Conservation (phyloP, 1,139 yeast species). For the Hemisphaericaspora lyxosophila region DNA sequence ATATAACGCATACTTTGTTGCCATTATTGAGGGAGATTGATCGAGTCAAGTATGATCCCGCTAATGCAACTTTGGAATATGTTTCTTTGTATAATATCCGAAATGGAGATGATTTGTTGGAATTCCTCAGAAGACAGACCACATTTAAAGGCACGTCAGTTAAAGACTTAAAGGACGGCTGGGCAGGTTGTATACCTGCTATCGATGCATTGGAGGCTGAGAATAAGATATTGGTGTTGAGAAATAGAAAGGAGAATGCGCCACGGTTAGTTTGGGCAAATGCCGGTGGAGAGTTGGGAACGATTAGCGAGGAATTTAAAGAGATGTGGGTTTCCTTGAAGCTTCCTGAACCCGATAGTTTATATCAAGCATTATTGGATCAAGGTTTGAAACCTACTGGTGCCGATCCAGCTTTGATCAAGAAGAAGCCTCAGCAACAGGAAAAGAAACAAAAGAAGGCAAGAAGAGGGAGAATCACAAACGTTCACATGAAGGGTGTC, state of each 20-base stretch:
- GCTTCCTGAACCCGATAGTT: constrained; percentile 73
- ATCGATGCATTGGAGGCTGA: constrained; percentile 73
- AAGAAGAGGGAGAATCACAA: constrained; percentile 90
- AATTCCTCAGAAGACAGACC: constrained; percentile 74
- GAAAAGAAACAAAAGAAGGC: constrained; percentile 87
- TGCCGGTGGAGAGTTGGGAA: constrained; percentile 68
- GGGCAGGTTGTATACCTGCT: constrained; percentile 88
- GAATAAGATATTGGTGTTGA: constrained; percentile 73
- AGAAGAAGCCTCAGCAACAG: constrained; percentile 59
- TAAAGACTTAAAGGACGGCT: constrained; percentile 90
- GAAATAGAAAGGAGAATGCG: constrained; percentile 89
- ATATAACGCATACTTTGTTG: constrained; percentile 51
- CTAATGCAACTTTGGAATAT: constrained; percentile 70
- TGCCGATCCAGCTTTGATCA: constrained; percentile 88
- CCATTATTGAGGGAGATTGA: constrained; percentile 75
- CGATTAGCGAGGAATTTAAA: constrained; percentile 80
- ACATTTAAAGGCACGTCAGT: constrained; percentile 88
- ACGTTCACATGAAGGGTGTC: constrained; percentile 94
- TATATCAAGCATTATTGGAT: constrained; percentile 75
- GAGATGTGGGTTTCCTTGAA: constrained; percentile 76
- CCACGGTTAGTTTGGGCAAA: constrained; percentile 94
- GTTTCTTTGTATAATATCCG: constrained; percentile 87
- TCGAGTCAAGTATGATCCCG: constrained; percentile 64
- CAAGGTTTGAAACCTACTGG: constrained; percentile 94
- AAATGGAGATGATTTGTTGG: constrained; percentile 72